Evolutionary conservation across 202 grass and related monocot species (phyloP).

Genomic region (Elaeis oleifera): DNA sequence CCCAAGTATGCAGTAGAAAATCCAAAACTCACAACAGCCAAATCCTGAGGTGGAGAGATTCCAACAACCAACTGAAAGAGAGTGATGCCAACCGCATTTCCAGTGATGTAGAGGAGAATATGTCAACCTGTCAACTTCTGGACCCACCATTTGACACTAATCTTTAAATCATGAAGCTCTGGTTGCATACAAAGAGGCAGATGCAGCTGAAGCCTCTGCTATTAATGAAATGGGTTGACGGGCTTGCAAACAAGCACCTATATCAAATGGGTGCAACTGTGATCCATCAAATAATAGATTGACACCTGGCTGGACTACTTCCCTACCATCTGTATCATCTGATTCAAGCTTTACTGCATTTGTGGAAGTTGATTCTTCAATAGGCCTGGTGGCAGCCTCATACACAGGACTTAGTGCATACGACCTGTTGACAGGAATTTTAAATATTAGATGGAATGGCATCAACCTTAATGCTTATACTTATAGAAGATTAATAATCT

Average conservation of each 20-base stretch:
- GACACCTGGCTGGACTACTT: constrained; percentile 74
- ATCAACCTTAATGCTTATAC: no score
- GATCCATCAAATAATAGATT: constrained; percentile 87
- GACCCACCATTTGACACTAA: no score
- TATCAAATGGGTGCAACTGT: constrained; percentile 76
- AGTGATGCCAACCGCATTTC: no score
- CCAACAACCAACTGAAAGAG: no score
- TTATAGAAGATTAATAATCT: no score
- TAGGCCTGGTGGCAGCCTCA: constrained; percentile 31
- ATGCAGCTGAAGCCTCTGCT: constrained; percentile 64
- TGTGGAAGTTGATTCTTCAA: constrained; percentile 43
- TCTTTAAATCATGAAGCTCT: constrained; percentile 24
- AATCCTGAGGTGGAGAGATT: no score
- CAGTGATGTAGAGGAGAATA: no score
- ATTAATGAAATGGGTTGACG: constrained; percentile 75
- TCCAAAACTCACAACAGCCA: no score
- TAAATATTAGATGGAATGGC: no score
- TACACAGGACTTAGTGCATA: constrained; percentile 60
- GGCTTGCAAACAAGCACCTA: constrained; percentile 82
- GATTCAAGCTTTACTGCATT: constrained; percentile 48
- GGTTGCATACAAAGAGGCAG: constrained; percentile 28
- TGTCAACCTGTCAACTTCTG: no score
- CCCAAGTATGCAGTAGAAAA: no score
- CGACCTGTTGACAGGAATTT: constrained; percentile 33
- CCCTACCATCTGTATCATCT: constrained; percentile 61